Conservation (phyloP, 2,329 filamentous ascomycete genomes). For the Trichoderma oligosporum region DNA sequence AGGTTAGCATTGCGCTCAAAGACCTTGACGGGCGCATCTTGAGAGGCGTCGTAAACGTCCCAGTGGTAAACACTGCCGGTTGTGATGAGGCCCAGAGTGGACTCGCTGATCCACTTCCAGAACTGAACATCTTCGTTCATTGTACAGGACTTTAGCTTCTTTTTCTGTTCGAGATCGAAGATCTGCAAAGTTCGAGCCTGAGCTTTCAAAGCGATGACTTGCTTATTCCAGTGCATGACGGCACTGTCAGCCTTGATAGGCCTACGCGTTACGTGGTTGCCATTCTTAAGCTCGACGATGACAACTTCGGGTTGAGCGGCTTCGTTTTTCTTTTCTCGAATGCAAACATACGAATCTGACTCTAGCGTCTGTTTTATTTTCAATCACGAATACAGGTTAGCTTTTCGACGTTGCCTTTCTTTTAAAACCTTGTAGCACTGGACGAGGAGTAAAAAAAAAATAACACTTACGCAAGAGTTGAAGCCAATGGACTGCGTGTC, state of each 20-base stretch:
- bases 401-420: background rate
- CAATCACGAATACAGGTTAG: background rate
- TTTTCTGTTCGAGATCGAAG: constrained; percentile 89
- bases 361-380: constrained; percentile 77
- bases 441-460: constrained; percentile 2
- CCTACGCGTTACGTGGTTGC: constrained; percentile 89
- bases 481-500: constrained; percentile 62
- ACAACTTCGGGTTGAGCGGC: constrained; percentile 86
- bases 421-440: background rate
- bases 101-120: constrained; percentile 98
- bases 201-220: constrained; percentile 95
- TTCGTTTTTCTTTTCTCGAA: constrained; percentile 88
- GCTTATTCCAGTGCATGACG: constrained; percentile 97
- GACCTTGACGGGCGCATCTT: constrained; percentile 77
- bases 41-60: constrained; percentile 86
- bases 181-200: constrained; percentile 94
- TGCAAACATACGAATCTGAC: constrained; percentile 93
- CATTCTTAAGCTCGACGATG: constrained; percentile 96
- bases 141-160: constrained; percentile 92
- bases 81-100: constrained; percentile 82
- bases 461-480: constrained; percentile 67
- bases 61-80: constrained; percentile 92
- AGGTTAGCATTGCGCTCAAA: constrained; percentile 94
- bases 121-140: constrained; percentile 98
- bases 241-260: constrained; percentile 99